Evolutionary conservation across 345 rosid species (phyloP).

Genomic region (Durio zibethinus): DNA sequence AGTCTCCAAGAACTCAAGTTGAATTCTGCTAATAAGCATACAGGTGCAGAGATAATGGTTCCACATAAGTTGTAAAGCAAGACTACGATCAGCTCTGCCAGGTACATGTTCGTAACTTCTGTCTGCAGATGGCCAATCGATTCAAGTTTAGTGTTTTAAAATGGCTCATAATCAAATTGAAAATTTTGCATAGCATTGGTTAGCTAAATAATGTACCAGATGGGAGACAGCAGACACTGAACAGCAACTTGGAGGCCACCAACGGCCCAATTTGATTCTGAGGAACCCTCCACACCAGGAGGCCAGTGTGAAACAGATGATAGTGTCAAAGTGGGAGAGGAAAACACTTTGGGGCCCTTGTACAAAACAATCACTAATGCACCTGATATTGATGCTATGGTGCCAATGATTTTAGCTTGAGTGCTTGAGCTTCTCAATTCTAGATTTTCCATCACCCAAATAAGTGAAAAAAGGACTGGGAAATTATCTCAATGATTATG

Average conservation of each 20-base stretch:
- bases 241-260: conserved; percentile 32
- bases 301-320: background rate
- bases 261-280: conserved; percentile 24
- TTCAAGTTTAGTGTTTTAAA: background rate
- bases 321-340: background rate
- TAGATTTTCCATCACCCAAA: conserved; percentile 30
- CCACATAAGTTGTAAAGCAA: conserved; percentile 29
- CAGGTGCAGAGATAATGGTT: conserved; percentile 35
- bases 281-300: background rate
- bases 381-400: conserved; percentile 30
- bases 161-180: no score
- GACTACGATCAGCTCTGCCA: conserved; percentile 28
- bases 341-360: conserved; percentile 23
- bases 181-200: background rate
- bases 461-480: background rate
- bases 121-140: conserved; percentile 22
- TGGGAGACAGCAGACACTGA: conserved; percentile 14
- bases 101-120: conserved; percentile 39
- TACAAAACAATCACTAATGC: conserved; percentile 29
- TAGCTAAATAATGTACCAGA: conserved; percentile 33
- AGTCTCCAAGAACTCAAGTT: conserved; percentile 34
- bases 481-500: background rate
- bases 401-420: conserved; percentile 28
- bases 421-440: conserved; percentile 12
- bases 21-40: conserved; percentile 34